Conservation (phyloP, 306 rosid genomes). For the Albizia julibrissin region DNA sequence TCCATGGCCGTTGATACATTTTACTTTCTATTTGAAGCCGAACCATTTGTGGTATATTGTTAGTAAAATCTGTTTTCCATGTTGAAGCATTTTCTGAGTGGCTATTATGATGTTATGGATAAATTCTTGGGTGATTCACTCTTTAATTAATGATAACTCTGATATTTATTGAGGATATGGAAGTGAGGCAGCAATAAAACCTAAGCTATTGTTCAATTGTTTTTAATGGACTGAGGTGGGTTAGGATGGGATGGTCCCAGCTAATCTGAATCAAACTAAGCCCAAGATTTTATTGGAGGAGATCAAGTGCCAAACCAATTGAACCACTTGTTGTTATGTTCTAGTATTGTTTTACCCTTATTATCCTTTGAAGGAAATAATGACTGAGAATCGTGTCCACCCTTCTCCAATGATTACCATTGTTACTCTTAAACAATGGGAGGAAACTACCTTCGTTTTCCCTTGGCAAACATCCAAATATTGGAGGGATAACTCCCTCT, state of each 20-base stretch:
- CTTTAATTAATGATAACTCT: background rate
- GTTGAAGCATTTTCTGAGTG: conserved; percentile 16
- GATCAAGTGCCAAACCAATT: background rate
- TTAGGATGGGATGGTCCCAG: background rate
- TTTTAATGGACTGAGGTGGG: background rate
- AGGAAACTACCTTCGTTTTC: background rate
- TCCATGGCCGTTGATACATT: conserved; percentile 6
- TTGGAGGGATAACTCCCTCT: background rate
- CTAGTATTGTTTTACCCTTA: background rate
- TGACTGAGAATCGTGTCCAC: background rate
- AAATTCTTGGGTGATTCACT: background rate
- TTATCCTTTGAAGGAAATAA: background rate
- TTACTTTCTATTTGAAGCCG: conserved; percentile 24
- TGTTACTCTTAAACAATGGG: background rate
- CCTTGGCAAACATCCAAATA: background rate
- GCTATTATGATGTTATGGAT: conserved; percentile 3
- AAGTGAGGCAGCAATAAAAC: background rate
- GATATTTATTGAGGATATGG: background rate
- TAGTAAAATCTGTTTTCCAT: conserved; percentile 10
- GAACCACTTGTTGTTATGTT: background rate
- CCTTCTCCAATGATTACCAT: background rate
- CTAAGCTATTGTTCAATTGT: background rate
- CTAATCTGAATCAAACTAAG: background rate
- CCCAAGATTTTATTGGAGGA: background rate
- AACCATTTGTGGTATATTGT: conserved; percentile 21